Evolutionary conservation across 768 basidiomycete genomes (phyloP).

Genomic region (Lepiota venenata): DNA sequence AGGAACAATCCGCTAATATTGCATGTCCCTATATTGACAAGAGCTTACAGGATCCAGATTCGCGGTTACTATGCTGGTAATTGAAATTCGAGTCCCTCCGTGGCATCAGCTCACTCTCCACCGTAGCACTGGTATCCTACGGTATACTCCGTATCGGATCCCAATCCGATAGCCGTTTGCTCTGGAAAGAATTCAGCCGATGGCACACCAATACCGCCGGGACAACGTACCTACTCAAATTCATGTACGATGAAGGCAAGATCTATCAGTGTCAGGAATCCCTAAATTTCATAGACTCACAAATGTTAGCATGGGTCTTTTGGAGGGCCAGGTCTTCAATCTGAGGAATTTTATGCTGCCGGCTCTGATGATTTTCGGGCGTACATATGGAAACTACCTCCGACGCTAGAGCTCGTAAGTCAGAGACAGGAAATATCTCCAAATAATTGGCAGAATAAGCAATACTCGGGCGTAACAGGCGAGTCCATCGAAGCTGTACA

Average conservation of each 20-base stretch:
- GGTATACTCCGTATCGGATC: slow-evolving; percentile 64
- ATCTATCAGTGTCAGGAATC: not conserved
- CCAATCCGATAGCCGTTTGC: slow-evolving; percentile 67
- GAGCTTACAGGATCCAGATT: slow-evolving; percentile 50
- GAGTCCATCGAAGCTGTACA: not conserved
- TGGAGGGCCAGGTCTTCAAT: slow-evolving; percentile 51
- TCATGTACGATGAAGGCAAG: slow-evolving; percentile 78
- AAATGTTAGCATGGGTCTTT: slow-evolving; percentile 67
- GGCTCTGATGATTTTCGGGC: slow-evolving; percentile 83
- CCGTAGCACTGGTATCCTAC: slow-evolving; percentile 65
- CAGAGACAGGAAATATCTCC: slow-evolving; percentile 42
- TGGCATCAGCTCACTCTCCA: slow-evolving; percentile 15
- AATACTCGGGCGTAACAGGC: slow-evolving; percentile 36
- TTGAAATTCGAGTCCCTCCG: slow-evolving; percentile 15
- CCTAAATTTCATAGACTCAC: not conserved
- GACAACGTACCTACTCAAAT: slow-evolving; percentile 60
- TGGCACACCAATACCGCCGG: slow-evolving; percentile 43
- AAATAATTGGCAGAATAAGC: slow-evolving; percentile 42
- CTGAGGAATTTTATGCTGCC: slow-evolving; percentile 61
- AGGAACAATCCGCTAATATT: slow-evolving; percentile 9
- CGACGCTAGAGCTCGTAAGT: slow-evolving; percentile 36
- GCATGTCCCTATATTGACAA: not conserved
- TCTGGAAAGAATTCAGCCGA: slow-evolving; percentile 55
- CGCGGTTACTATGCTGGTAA: slow-evolving; percentile 65
- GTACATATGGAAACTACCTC: slow-evolving; percentile 77